These are phyloP conservation scores for Purpureocillium lavendulum DNA, from an alignment of 2,329 filamentous ascomycete species.

Conservation along the genomic window DNA sequence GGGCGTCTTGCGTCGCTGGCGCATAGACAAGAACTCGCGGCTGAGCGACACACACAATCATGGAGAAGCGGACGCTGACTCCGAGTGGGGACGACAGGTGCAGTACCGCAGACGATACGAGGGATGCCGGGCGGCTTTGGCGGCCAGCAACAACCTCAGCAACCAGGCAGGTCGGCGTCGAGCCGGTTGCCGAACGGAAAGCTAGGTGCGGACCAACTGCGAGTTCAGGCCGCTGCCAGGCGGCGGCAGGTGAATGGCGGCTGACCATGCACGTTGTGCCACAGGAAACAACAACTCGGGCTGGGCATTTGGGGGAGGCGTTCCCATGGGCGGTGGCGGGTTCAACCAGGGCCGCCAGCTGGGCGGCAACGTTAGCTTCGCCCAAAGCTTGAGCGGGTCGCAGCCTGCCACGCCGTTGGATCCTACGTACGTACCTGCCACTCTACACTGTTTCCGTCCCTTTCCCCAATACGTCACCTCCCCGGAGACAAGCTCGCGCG, in stretches of 20 bases:
- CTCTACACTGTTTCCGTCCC: conserved; percentile 1
- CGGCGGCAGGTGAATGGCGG: conserved; percentile 1
- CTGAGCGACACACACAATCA: too few relatives aligned
- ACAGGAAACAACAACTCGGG: conserved; percentile 43
- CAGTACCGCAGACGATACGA: conserved; percentile 53
- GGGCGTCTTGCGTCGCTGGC: too few relatives aligned
- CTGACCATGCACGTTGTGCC: conserved; percentile 7
- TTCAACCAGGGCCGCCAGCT: conserved; percentile 46
- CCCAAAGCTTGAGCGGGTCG: conserved; percentile 56
- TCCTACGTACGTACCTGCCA: conserved; percentile 48
- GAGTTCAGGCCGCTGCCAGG: background rate
- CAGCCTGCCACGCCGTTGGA: conserved; percentile 55
- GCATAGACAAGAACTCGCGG: too few relatives aligned
- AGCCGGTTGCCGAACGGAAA: conserved; percentile 58
- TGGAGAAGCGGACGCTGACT: conserved; percentile 14
- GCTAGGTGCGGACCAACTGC: conserved; percentile 36
- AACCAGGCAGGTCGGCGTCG: conserved; percentile 41
- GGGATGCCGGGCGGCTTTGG: conserved; percentile 54
- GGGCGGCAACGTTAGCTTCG: conserved; percentile 55
- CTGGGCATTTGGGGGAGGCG: conserved; percentile 55
- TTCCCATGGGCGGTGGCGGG: conserved; percentile 50
- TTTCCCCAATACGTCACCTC: background rate
- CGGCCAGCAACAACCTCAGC: conserved; percentile 50
- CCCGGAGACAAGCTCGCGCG: background rate
- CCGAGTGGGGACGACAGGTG: conserved; percentile 30